A percentile compares a stretch with the other conserved stretches of the same genome.
Evolutionary conservation across 116 monocot genomes (phyloP).

Genomic region (Zostera marina): DNA sequence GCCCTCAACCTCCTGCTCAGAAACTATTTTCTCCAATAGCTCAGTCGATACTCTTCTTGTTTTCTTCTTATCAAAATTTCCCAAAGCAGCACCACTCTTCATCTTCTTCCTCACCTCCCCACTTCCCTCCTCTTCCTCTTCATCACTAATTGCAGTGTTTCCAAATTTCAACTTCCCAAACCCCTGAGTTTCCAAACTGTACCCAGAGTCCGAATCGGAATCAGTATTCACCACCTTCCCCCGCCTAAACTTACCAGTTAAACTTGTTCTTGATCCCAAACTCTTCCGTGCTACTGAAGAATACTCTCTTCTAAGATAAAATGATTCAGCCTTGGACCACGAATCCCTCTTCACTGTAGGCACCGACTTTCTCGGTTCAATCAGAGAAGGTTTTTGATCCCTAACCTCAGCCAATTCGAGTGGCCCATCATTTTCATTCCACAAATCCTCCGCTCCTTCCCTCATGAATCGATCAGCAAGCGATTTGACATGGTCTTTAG

Average conservation of each 20-base stretch:
- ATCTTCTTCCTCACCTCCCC: constrained; percentile 25
- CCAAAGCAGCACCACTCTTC: constrained; percentile 54
- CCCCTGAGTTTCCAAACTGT: constrained; percentile 3
- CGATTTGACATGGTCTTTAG: constrained; percentile 57
- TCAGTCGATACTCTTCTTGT: constrained; percentile 28
- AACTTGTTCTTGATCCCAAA: not conserved
- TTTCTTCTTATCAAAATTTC: constrained; percentile 44
- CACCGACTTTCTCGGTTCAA: constrained; percentile 31
- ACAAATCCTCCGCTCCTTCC: constrained; percentile 80
- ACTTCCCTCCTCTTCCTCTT: constrained; percentile 15
- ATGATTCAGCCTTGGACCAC: constrained; percentile 7
- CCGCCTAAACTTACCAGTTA: constrained; percentile 3
- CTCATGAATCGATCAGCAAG: constrained; percentile 91
- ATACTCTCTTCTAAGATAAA: constrained; percentile 35
- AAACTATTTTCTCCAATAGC: constrained; percentile 16
- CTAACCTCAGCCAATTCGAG: constrained; percentile 5
- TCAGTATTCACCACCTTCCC: constrained; percentile 16
- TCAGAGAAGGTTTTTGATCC: not conserved
- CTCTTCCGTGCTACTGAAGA: constrained; percentile 16
- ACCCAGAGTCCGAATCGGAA: constrained; percentile 9
- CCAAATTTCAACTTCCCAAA: constrained; percentile 14
- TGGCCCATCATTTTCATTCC: constrained; percentile 90
- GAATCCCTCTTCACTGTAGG: not conserved
- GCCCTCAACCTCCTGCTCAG: constrained; percentile 18
- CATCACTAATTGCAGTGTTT: constrained; percentile 5